phyloP scores from a whole-genome alignment of 1,284 basidiomycete genomes.

The Trichosporon ovoides region DNA sequence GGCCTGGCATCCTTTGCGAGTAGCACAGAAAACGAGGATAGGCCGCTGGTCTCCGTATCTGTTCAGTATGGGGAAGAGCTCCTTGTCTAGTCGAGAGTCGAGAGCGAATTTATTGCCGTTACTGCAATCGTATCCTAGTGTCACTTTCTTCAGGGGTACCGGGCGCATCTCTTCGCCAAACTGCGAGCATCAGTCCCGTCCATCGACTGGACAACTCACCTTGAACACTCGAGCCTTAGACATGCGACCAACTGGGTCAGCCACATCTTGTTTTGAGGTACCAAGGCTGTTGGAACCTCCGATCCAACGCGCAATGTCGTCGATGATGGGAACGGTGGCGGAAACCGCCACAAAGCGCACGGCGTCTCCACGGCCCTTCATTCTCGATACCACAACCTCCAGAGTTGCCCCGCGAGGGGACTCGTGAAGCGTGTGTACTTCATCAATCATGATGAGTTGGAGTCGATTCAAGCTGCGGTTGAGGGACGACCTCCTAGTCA shows the following conservation, averaged over 20 bases:
- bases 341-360: slow-evolving; percentile 84
- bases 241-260: slow-evolving; percentile 24
- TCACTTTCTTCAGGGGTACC: slow-evolving; percentile 68
- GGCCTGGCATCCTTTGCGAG: slow-evolving; percentile 63
- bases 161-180: slow-evolving; percentile 88
- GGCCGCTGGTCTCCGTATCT: slow-evolving; percentile 69
- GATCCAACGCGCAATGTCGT: slow-evolving; percentile 86
- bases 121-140: slow-evolving; percentile 58
- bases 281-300: slow-evolving; percentile 33
- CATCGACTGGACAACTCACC: slow-evolving; percentile 49
- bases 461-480: slow-evolving; percentile 41
- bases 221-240: slow-evolving; percentile 65
- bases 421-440: slow-evolving; percentile 91
- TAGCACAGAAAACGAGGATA: slow-evolving; percentile 76
- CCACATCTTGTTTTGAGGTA: not conserved
- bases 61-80: slow-evolving; percentile 65
- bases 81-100: slow-evolving; percentile 64
- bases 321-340: slow-evolving; percentile 88
- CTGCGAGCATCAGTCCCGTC: slow-evolving; percentile 52
- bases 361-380: slow-evolving; percentile 57
- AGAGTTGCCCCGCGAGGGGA: slow-evolving; percentile 73
- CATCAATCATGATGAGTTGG: slow-evolving; percentile 77
- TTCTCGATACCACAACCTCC: slow-evolving; percentile 88
- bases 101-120: slow-evolving; percentile 83
- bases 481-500: slow-evolving; percentile 60